Evolutionary conservation across 108 stramenopile genomes (phyloP), one percentile per base, ranked within the genome.

Genomic region (Pseudonitzschia delicatissima): DNA sequence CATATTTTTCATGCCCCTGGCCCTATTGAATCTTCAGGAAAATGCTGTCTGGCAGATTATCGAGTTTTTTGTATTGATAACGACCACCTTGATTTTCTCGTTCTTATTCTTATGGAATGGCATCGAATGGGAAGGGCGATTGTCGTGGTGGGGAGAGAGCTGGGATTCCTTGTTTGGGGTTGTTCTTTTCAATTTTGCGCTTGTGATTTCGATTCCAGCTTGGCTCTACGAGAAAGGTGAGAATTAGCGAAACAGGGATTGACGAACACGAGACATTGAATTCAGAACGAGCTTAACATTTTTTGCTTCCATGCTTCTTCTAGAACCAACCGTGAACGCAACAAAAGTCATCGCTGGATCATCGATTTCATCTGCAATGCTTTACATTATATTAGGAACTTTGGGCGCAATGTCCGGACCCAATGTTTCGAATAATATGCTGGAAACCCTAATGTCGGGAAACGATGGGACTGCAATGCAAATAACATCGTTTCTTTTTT

Each of bases 151-250:
- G 80, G 80, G 80, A 12, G 44, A 60, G 20, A 23, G 63, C 8
- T 68, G 69, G 66, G 70, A 57, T 17, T 62, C 74, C 26, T 42
- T 82, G 57, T 37, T 82, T 62, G 81, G 81, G 20, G 74, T 82
- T 37, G 67, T 82, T 48, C 28, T 82, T 62, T 81, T 78, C 67
- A 85, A 85, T 52, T 81, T 75, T 66, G 77, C 85, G 0, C 60
- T 83, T 29, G 70, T 74, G 1, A 69, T 83, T 45, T 73, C 79
- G 17, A 59, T 87, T 25, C 79, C 85, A 6, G 67, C 85, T 12
- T 87, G 85, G 85, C 48, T 87, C 37, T 67, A 74, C 39, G 85
- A 87, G 76, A 82, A 77, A 67, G n/a, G n/a, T n/a, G n/a, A n/a
- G n/a, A n/a, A n/a, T n/a, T n/a, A n/a, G n/a, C n/a, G n/a, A n/a